phyloP scores from a whole-genome alignment of 139 green algal species.

The Coelastrella sp. region DNA sequence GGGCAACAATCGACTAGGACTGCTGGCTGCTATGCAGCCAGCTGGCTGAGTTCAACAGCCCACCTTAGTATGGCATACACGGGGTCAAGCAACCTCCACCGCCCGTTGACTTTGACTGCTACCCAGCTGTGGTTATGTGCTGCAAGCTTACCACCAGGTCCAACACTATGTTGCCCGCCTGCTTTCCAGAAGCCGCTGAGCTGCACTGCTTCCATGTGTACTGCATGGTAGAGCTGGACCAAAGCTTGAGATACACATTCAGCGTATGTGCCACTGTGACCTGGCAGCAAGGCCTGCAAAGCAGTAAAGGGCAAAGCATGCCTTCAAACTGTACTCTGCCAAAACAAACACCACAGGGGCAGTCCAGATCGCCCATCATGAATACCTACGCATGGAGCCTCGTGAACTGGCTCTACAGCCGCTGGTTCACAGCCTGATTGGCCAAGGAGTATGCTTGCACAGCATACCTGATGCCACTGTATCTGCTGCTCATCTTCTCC shows the following conservation, averaged over 20 bases:
- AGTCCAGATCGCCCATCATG: too few relatives aligned
- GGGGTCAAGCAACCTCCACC: constrained; percentile 76
- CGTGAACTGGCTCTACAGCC: too few relatives aligned
- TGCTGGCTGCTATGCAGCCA: too few relatives aligned
- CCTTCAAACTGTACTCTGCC: too few relatives aligned
- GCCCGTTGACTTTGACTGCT: constrained; percentile 60
- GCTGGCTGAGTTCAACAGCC: neutral
- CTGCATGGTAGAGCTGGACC: constrained; percentile 51
- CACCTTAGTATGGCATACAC: constrained; percentile 50
- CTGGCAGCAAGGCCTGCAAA: constrained; percentile 34
- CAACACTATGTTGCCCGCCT: constrained; percentile 19
- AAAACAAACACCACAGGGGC: too few relatives aligned
- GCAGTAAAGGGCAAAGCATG: too few relatives aligned
- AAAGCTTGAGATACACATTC: constrained; percentile 70
- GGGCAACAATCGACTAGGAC: neutral
- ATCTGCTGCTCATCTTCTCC: constrained; percentile 31
- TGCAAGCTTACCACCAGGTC: constrained; percentile 50
- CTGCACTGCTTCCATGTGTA: constrained; percentile 67
- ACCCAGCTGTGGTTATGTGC: constrained; percentile 79
- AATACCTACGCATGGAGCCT: too few relatives aligned
- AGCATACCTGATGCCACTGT: neutral
- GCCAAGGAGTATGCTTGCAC: neutral
- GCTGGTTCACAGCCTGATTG: too few relatives aligned
- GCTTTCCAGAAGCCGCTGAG: constrained; percentile 71
- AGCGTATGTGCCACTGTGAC: constrained; percentile 60